Evolutionary conservation across 2,329 filamentous ascomycete genomes (phyloP), one percentile per base, ranked within the genome.

Genomic region (Colletotrichum magnum): DNA sequence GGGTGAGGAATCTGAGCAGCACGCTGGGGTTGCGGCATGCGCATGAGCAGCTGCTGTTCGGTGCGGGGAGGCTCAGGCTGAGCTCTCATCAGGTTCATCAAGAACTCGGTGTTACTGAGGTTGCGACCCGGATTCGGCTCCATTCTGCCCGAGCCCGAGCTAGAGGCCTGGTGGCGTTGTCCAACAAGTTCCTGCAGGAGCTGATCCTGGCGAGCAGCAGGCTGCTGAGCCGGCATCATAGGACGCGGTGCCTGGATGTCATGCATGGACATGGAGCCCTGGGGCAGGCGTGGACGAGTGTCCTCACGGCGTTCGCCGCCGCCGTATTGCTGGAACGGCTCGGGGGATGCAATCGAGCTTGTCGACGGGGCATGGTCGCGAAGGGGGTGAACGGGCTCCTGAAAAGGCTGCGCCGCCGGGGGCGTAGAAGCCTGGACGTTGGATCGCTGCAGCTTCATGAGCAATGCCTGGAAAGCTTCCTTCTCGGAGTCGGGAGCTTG

Each of bases 401-500:
- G 78, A 69, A 83, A 87, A 3, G 81, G 78, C 3, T 84, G 83
- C 6, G 77, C 77, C 1, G 79, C 78, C 10, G 85, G 82, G 13
- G 86, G 84, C 32, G 87, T 84, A 56, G 78, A 82, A 71, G 75
- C 73, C 52, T 80, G 75, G 6, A 81, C 69, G 2, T 82, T 86
- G 68, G 89, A 87, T 66, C 84, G 84, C 70, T 94, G 92, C 48
- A 97, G 88, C 86, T 97, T 97, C 73, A 93, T 89, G 43, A 97
- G 84, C 53, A 98, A 88, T 52, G 91, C 89, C 72, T 94, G 89
- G 80, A 98, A 97, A 1, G 94, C 95, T 78, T 94, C 92, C 79
- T 94, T 94, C 75, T 97, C 95, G 60, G 90, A 88, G 71, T 90
- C 89, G 6, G 85, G 81, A 12, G 85, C 82, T 21, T 80, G 72